A percentile compares a stretch with the other conserved stretches of the same genome.
phyloP scores from a whole-genome alignment of 164 flowering plant species.

The Annona cherimola region DNA sequence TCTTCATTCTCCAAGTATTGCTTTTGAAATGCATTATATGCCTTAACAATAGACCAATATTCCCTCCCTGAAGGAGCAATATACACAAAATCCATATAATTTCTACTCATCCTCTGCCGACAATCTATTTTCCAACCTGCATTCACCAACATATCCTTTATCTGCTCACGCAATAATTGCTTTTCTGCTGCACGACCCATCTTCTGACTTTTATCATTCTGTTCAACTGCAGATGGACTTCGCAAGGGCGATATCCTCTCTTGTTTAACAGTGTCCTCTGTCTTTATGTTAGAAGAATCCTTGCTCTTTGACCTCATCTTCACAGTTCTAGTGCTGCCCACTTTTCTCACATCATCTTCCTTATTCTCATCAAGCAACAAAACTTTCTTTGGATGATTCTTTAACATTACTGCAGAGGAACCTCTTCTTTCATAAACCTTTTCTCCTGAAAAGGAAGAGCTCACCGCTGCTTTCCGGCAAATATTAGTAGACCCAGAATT shows the following conservation, averaged over 20 bases:
- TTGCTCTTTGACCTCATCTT: conserved; percentile 19
- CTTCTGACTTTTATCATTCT: conserved; percentile 21
- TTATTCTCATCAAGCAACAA: conserved; percentile 25
- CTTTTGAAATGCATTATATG: conserved; percentile 48
- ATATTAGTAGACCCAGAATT: conserved; percentile 22
- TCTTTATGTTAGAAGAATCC: conserved; percentile 18
- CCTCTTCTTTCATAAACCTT: conserved; percentile 27
- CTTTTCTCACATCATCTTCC: conserved; percentile 25
- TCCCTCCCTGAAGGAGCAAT: conserved; percentile 48
- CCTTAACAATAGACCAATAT: conserved; percentile 74
- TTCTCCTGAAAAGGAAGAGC: conserved; percentile 23
- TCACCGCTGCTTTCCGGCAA: conserved; percentile 11
- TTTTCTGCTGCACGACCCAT: conserved; percentile 26
- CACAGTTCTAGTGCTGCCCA: conserved; percentile 34
- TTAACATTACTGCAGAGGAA: conserved; percentile 23
- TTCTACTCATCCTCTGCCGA: conserved; percentile 48
- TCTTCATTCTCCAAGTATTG: conserved; percentile 26
- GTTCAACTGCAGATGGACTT: conserved; percentile 12
- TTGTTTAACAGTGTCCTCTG: conserved; percentile 20
- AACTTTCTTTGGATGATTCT: conserved; percentile 19
- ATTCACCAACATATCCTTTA: conserved; percentile 39
- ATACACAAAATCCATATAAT: conserved; percentile 72
- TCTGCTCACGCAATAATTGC: conserved; percentile 45
- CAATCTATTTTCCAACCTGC: conserved; percentile 76
- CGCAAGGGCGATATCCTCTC: conserved; percentile 27